A percentile compares a stretch with the other conserved stretches of the same genome.
Conservation (phyloP, 495 filamentous ascomycete genomes). For the Aspergillus sparsus region DNA sequence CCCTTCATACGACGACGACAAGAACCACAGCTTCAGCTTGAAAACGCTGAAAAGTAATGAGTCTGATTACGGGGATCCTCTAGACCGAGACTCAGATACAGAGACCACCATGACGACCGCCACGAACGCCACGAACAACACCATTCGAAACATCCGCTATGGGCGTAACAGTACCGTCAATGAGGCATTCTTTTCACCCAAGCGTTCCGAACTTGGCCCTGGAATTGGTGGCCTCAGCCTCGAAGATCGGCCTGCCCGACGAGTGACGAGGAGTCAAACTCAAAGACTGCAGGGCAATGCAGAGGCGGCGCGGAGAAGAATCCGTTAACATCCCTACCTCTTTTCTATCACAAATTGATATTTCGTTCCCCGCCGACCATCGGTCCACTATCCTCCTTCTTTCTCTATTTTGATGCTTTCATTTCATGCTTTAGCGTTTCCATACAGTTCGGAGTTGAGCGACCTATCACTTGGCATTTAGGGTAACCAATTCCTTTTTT, state of each 20-base stretch:
- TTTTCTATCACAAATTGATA: not conserved
- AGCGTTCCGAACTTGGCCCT: constrained; percentile 38
- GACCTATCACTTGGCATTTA: too few species aligned
- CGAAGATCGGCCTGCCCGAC: constrained; percentile 41
- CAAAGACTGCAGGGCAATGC: constrained; percentile 24
- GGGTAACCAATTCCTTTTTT: too few species aligned
- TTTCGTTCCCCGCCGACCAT: not conserved
- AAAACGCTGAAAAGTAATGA: constrained; percentile 38
- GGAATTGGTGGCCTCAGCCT: constrained; percentile 45
- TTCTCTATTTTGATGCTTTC: not conserved
- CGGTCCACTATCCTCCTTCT: not conserved
- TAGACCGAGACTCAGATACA: constrained; percentile 46
- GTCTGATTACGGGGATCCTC: constrained; percentile 33
- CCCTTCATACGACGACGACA: constrained; percentile 19
- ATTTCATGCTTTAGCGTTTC: not conserved
- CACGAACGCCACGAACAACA: constrained; percentile 40
- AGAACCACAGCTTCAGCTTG: constrained; percentile 42
- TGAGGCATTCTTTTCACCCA: constrained; percentile 34
- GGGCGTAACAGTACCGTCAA: constrained; percentile 24
- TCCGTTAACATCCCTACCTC: constrained; percentile 2
- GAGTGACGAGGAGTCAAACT: constrained; percentile 47
- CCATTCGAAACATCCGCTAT: constrained; percentile 44
- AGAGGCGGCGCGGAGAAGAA: constrained; percentile 3
- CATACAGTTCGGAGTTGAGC: too few species aligned
- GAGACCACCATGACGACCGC: constrained; percentile 44